Evolutionary conservation across 768 basidiomycete genomes (phyloP).

Genomic region (Trametes cubensis): DNA sequence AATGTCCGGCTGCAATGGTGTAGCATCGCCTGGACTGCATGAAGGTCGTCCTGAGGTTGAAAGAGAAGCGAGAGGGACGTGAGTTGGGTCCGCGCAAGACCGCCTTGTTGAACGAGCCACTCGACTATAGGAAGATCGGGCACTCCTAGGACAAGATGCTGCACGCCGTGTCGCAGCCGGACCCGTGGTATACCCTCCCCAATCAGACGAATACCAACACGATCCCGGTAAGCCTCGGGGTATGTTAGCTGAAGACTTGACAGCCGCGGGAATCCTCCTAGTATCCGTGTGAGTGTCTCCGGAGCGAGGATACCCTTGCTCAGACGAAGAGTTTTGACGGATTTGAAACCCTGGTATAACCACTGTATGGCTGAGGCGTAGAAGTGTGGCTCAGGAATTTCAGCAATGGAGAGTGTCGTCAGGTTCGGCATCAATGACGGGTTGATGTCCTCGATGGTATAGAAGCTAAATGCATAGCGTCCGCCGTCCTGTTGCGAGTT

Average conservation of each 20-base stretch:
- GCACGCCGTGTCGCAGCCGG: not conserved
- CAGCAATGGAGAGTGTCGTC: not conserved
- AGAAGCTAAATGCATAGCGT: not conserved
- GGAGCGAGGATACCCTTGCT: not conserved
- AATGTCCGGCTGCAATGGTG: not conserved
- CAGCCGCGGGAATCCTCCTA: not conserved
- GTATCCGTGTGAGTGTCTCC: not conserved
- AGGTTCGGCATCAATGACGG: not conserved
- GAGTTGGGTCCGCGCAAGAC: not conserved
- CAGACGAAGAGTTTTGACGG: not conserved
- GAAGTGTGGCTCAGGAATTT: not conserved
- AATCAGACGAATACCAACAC: not conserved
- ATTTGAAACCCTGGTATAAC: not conserved
- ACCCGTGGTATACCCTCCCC: not conserved
- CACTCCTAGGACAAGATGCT: constrained; percentile 1
- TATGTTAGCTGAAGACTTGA: not conserved
- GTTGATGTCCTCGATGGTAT: constrained; percentile 4
- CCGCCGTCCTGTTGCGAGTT: not conserved
- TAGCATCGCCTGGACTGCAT: not conserved
- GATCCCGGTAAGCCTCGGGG: not conserved
- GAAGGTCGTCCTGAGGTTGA: constrained; percentile 4
- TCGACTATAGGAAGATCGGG: not conserved
- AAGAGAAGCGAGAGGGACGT: constrained; percentile 1
- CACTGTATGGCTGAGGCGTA: not conserved
- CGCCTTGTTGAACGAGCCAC: constrained; percentile 1